Evolutionary conservation across 73 alveolate genomes (phyloP).

Genomic region (Blepharisma stoltei): DNA sequence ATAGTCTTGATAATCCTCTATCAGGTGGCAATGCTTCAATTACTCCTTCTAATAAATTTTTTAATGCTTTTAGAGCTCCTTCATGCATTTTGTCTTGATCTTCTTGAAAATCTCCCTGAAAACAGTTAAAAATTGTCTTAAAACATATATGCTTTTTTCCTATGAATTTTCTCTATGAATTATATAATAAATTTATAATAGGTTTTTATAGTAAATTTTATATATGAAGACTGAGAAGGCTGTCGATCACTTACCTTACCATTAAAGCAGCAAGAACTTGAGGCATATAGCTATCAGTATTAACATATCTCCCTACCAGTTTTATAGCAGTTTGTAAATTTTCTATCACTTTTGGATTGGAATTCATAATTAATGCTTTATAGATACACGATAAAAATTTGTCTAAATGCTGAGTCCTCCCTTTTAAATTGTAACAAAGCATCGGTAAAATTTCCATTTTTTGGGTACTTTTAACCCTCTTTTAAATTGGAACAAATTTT

Average conservation of each 20-base stretch:
- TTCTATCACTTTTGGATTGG: neutral
- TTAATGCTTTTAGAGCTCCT: neutral
- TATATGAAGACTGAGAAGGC: constrained; percentile 29
- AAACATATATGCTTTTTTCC: too few relatives aligned
- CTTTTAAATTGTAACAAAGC: too few relatives aligned
- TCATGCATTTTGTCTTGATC: neutral
- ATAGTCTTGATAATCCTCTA: neutral
- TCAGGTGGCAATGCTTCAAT: constrained; percentile 19
- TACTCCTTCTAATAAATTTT: neutral
- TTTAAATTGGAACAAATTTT: too few relatives aligned
- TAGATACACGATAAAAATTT: constrained; percentile 11
- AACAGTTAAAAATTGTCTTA: constrained; percentile 27
- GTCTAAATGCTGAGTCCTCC: constrained; percentile 15
- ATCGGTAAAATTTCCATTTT: too few relatives aligned
- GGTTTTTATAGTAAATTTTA: too few relatives aligned
- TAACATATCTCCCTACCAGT: constrained; percentile 27
- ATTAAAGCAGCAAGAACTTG: constrained; percentile 19
- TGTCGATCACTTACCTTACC: constrained; percentile 27
- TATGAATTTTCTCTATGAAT: too few relatives aligned
- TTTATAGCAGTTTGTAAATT: constrained; percentile 12
- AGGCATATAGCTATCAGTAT: constrained; percentile 22
- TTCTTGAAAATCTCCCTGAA: constrained; percentile 24
- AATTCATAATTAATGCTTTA: constrained; percentile 5
- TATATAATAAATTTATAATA: too few relatives aligned
- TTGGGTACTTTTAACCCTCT: too few relatives aligned